These are phyloP conservation scores for Leccinum longicurvipes DNA, from an alignment of 768 basidiomycete species.

Conservation along the genomic window DNA sequence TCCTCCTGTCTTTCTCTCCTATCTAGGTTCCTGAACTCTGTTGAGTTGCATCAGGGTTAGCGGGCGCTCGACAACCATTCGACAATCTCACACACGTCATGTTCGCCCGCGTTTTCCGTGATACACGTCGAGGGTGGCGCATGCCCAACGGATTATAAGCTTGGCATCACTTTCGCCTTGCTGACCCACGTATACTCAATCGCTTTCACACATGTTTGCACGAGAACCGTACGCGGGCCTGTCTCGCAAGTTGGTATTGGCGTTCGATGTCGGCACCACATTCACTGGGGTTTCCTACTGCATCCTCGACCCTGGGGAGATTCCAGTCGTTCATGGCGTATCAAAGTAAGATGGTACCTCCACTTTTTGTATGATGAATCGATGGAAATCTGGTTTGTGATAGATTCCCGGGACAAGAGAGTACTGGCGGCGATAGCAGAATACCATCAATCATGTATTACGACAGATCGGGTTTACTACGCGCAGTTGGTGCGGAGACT, in stretches of 20 bases:
- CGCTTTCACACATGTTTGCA: constrained; percentile 20
- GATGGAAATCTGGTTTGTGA: background rate
- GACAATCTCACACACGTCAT: background rate
- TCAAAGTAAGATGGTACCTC: constrained; percentile 11
- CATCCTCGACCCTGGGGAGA: constrained; percentile 37
- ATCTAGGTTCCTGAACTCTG: background rate
- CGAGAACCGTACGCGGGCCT: constrained; percentile 34
- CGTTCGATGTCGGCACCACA: constrained; percentile 33
- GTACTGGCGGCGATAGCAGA: constrained; percentile 35
- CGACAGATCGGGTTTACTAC: constrained; percentile 34
- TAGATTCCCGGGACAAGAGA: constrained; percentile 37
- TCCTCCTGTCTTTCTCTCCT: background rate
- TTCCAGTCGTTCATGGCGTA: constrained; percentile 22
- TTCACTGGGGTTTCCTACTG: constrained; percentile 36
- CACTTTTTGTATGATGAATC: background rate
- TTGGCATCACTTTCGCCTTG: background rate
- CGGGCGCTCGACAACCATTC: background rate
- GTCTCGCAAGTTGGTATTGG: constrained; percentile 32
- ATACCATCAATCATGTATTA: constrained; percentile 46
- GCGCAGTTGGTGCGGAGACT: constrained; percentile 42
- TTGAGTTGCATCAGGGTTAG: background rate
- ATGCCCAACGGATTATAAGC: constrained; percentile 4
- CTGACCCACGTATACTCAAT: background rate
- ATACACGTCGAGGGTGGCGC: background rate
- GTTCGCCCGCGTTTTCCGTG: background rate